Percentiles rank a stretch among this genome's conserved stretches.
These are phyloP conservation scores for Marvania coccoides DNA, from an alignment of 139 green algal species.

Conservation along the genomic window DNA sequence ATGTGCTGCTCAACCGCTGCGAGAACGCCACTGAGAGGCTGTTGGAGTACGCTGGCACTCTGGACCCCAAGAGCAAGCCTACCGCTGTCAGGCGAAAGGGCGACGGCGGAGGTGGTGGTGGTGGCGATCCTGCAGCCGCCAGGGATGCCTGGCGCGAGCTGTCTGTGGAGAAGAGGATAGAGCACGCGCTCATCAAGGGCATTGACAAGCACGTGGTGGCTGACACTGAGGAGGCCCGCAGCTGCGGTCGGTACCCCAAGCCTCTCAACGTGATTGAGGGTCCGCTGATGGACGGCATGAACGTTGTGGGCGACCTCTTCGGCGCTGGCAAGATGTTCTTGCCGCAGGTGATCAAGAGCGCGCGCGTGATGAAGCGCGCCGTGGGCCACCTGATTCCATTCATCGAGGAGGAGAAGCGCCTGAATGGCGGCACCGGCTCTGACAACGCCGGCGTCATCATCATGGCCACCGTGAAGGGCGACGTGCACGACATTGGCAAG, in stretches of 20 bases:
- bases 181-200: slow-evolving; percentile 93
- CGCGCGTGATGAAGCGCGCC: slow-evolving; percentile 98
- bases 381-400: slow-evolving; percentile 95
- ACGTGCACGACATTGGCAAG: slow-evolving; percentile 99
- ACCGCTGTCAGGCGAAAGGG: slow-evolving; percentile 70
- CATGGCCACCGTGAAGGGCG: slow-evolving; percentile 97
- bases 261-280: slow-evolving; percentile 95
- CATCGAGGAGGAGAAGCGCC: slow-evolving; percentile 97
- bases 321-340: slow-evolving; percentile 99
- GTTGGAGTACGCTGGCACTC: slow-evolving; percentile 79
- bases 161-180: slow-evolving; percentile 78
- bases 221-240: slow-evolving; percentile 90
- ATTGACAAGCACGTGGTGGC: slow-evolving; percentile 89
- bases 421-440: slow-evolving; percentile 29
- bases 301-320: slow-evolving; percentile 97
- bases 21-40: slow-evolving; percentile 96
- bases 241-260: slow-evolving; percentile 56
- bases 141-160: slow-evolving; percentile 70
- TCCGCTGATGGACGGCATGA: slow-evolving; percentile 99
- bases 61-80: slow-evolving; percentile 92
- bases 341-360: slow-evolving; percentile 98
- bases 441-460: slow-evolving; percentile 85
- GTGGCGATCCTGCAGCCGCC: neutral
- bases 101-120: neutral
- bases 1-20: slow-evolving; percentile 95